Conservation (phyloP, 2,329 filamentous ascomycete species). For the Penicillium sp. region DNA sequence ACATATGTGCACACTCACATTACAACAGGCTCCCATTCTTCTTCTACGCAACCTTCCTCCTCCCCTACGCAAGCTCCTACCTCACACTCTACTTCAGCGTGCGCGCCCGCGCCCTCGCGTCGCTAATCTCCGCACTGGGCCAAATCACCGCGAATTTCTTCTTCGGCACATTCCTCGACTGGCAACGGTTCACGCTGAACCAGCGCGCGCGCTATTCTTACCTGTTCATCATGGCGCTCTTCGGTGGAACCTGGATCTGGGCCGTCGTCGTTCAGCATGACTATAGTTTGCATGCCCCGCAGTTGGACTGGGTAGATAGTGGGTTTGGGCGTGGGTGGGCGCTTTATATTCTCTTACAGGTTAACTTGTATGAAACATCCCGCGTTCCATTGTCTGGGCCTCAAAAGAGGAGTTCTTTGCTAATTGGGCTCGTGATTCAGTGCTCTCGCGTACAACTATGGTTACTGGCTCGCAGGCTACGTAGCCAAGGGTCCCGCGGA, state of each 20-base stretch:
- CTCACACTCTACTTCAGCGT: conserved; percentile 4
- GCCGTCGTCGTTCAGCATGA: background rate
- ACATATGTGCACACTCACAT: too few relatives aligned
- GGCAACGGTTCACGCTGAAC: background rate
- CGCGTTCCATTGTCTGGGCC: too few relatives aligned
- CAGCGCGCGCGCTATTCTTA: background rate
- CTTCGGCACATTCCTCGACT: conserved; percentile 5
- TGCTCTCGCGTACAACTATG: background rate
- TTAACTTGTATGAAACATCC: background rate
- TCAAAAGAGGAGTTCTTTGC: background rate
- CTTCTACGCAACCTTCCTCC: conserved; percentile 3
- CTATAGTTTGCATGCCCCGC: background rate
- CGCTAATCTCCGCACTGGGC: background rate
- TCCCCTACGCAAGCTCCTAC: background rate
- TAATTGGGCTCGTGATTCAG: background rate
- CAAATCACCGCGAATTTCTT: background rate
- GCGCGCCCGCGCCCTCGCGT: conserved; percentile 1
- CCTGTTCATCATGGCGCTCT: background rate
- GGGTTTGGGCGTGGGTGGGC: background rate
- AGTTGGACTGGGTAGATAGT: background rate
- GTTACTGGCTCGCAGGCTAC: background rate
- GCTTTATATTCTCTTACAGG: background rate
- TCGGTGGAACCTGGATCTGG: background rate
- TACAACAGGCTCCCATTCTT: background rate
- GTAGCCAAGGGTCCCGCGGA: background rate